Percentiles rank a stretch among this genome's conserved stretches.
Evolutionary conservation across 108 stramenopile genomes (phyloP).

Genomic region (Pelagomonas calceolata): DNA sequence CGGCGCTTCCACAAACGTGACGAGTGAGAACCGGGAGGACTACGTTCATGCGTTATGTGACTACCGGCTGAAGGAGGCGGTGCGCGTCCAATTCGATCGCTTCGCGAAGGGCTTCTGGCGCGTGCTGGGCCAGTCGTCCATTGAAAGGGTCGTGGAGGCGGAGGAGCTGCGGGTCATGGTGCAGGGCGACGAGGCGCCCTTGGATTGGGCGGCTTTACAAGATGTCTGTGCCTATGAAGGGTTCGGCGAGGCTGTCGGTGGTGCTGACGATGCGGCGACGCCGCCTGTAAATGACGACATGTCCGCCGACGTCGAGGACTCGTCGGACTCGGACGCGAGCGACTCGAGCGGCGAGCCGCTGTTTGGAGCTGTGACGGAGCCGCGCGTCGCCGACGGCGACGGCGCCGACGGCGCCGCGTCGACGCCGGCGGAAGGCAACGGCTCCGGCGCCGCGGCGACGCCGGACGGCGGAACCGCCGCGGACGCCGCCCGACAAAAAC

Average conservation of each 20-base stretch:
- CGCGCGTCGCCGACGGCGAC: no score
- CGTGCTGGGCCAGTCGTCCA: conserved; percentile 12
- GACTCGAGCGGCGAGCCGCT: no score
- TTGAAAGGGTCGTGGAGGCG: conserved; percentile 19
- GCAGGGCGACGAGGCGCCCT: conserved; percentile 16
- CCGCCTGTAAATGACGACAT: no score
- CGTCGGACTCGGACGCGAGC: no score
- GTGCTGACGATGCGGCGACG: no score
- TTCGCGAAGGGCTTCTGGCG: conserved; percentile 30
- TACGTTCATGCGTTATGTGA: conserved; percentile 70
- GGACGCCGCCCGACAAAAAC: no score
- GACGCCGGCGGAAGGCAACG: conserved; percentile 15
- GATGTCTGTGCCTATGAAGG: conserved; percentile 35
- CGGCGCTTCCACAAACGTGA: conserved; percentile 63
- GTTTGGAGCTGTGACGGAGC: no score
- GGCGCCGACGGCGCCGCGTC: no score
- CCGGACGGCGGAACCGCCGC: no score
- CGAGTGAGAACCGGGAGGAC: conserved; percentile 62
- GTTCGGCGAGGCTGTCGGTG: background rate
- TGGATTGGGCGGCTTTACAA: conserved; percentile 37
- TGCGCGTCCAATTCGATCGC: conserved; percentile 20
- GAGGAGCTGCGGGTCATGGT: conserved; percentile 47
- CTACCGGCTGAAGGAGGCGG: conserved; percentile 46
- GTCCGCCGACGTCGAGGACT: no score
- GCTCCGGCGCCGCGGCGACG: no score